phyloP scores from a whole-genome alignment of 805 yeast species.

The Candida golubevii region DNA sequence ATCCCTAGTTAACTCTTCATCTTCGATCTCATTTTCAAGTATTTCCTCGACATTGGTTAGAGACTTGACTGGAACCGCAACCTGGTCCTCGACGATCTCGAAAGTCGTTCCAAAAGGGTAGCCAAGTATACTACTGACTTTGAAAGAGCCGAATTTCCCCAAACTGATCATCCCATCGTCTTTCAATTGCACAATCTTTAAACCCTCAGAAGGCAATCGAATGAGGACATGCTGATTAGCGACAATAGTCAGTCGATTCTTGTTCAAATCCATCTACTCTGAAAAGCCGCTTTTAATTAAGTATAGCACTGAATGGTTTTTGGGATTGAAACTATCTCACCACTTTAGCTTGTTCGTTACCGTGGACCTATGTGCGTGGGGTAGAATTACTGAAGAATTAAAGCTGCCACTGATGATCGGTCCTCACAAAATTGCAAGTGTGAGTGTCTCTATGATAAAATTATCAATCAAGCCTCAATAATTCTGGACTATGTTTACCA shows the following conservation, averaged over 20 bases:
- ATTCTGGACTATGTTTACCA: too few relatives aligned
- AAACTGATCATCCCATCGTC: conserved; percentile 59
- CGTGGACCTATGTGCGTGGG: too few relatives aligned
- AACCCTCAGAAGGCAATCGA: conserved; percentile 75
- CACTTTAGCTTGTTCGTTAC: too few relatives aligned
- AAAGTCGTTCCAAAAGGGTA: conserved; percentile 84
- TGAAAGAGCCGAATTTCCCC: conserved; percentile 90
- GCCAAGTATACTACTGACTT: conserved; percentile 71
- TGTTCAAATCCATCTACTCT: conserved; percentile 4
- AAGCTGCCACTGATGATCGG: too few relatives aligned
- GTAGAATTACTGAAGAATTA: too few relatives aligned
- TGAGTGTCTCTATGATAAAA: too few relatives aligned
- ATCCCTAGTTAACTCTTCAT: conserved; percentile 37
- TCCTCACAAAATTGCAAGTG: too few relatives aligned
- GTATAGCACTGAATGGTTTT: too few relatives aligned
- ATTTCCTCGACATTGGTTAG: conserved; percentile 20
- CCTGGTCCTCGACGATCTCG: conserved; percentile 62
- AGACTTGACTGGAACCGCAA: conserved; percentile 47
- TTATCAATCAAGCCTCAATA: too few relatives aligned
- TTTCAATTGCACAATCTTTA: conserved; percentile 65
- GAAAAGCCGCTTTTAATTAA: too few relatives aligned
- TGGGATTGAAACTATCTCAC: too few relatives aligned
- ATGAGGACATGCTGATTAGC: conserved; percentile 57
- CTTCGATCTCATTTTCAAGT: conserved; percentile 22
- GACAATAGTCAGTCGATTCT: conserved; percentile 31